Base-by-base conservation (phyloP, 805 yeast species). In the Huiozyma naganishii region DNA sequence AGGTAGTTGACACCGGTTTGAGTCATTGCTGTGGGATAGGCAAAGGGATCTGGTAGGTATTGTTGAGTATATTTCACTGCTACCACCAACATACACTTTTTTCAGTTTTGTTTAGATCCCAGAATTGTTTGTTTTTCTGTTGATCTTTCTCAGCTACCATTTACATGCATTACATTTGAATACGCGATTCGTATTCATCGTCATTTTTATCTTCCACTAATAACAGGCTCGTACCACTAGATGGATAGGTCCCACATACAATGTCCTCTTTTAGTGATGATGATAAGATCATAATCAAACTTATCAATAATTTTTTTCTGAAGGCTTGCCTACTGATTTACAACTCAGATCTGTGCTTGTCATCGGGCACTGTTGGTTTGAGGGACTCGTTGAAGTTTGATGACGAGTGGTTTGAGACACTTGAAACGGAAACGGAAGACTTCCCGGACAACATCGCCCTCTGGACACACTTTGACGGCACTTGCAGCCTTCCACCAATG, bases 381-480 rank as follows among this genome's bases (percentile, higher is more conserved):
- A 39, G 41, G 27, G 41, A 32, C 7, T 39, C 9, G 13, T 41
- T 45, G 2, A 35, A 27, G 28, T 44, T 48, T 8, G 32, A 41
- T 39, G 49, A 47, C 6, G 41, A 42, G 3, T 49, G 52, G 52
- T 49, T 47, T 29, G 40, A 45, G 5, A 30, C 11, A 8, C 9
- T 30, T 5, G 27, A 32, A 10, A 27, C 27, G 32, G 42, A 40
- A 5, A 44, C 41, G 0, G 34, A 45, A 10, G 47, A 44, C 8
- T 37, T 50, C 23, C 52, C 58, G 7, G 48, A 49, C 12, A 41
- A 48, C 10, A 71, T 71, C 43, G 76, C 76, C 55, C 73, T 71
- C 52, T 83, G 90, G 90, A 78, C 79, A 56, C 73, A 79, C 53
- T 55, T 78, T 17, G 76, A 76, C 44, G 65, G 76, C 34, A 44